A percentile compares a stretch with the other conserved stretches of the same genome.
phyloP scores from a whole-genome alignment of 1,139 yeast genomes.

The Protomyces arabidopsidicola region DNA sequence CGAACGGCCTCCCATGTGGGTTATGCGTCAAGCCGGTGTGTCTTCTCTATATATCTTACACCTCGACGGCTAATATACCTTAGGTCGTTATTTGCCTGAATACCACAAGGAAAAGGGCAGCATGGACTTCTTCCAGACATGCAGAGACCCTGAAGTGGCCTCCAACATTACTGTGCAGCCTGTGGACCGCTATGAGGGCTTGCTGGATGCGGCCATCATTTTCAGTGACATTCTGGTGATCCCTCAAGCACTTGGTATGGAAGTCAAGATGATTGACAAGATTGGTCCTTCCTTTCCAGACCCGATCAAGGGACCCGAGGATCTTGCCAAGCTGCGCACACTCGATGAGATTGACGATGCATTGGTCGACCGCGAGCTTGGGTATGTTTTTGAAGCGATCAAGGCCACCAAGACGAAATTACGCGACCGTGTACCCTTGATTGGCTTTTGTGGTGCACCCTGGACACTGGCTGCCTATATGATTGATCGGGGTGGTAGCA shows the following conservation, averaged over 20 bases:
- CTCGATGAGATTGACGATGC: constrained; percentile 47
- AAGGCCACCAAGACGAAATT: constrained; percentile 78
- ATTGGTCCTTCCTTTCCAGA: constrained; percentile 90
- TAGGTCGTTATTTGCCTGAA: constrained; percentile 66
- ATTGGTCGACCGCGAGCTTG: constrained; percentile 62
- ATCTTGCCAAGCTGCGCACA: constrained; percentile 53
- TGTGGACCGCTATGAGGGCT: constrained; percentile 77
- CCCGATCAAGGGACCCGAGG: constrained; percentile 73
- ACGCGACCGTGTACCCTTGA: constrained; percentile 83
- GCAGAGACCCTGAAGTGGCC: constrained; percentile 90
- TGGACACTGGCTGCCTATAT: constrained; percentile 95
- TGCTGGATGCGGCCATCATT: constrained; percentile 93
- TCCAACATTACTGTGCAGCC: constrained; percentile 95
- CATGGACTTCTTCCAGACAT: constrained; percentile 88
- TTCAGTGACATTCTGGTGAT: constrained; percentile 92
- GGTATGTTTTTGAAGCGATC: constrained; percentile 91
- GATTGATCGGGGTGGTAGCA: constrained; percentile 97
- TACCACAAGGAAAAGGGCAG: constrained; percentile 82
- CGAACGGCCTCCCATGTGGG: constrained; percentile 97
- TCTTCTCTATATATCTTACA: neutral
- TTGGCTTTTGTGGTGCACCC: constrained; percentile 97
- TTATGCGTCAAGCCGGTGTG: constrained; percentile 46
- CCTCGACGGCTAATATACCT: constrained; percentile 43
- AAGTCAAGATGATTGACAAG: constrained; percentile 88
- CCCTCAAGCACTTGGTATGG: constrained; percentile 98